phyloP scores from a whole-genome alignment of 176 grass and related monocot genomes.

The Raddia distichophylla region DNA sequence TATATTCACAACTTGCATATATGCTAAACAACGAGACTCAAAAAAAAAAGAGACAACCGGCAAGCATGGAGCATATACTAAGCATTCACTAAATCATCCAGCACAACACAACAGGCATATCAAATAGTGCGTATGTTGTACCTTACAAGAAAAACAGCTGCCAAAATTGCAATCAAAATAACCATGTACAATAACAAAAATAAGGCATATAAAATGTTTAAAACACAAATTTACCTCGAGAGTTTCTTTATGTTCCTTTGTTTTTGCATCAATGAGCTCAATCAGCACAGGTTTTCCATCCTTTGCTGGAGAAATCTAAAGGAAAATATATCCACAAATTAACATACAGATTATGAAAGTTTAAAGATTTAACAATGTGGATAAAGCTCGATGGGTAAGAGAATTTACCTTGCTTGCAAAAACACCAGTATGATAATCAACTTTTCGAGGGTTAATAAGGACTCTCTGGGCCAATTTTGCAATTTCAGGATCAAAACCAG shows the following conservation, averaged over 20 bases:
- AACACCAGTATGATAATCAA: conserved; percentile 88
- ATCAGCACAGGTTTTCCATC: conserved; percentile 92
- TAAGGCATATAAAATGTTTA: not conserved
- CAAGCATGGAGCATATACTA: not conserved
- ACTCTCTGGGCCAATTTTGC: conserved; percentile 92
- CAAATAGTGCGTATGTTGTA: not conserved
- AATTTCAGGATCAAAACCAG: conserved; percentile 97
- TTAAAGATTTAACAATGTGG: conserved; percentile 18
- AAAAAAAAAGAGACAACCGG: not conserved
- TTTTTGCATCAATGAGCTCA: conserved; percentile 96
- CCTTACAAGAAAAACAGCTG: not conserved
- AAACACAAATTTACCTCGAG: conserved; percentile 70
- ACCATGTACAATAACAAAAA: conserved; percentile 27
- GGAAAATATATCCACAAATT: conserved; percentile 31
- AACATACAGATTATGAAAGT: conserved; percentile 33
- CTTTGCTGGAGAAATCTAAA: conserved; percentile 89
- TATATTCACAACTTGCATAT: not conserved
- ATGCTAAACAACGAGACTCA: conserved; percentile 10
- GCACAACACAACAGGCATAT: conserved; percentile 19
- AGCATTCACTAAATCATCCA: conserved; percentile 17
- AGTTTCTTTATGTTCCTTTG: conserved; percentile 88
- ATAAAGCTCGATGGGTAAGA: conserved; percentile 14
- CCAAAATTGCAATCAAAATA: not conserved
- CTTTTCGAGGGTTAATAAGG: conserved; percentile 91
- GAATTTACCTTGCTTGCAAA: conserved; percentile 91